Conservation (phyloP, 306 rosid genomes). For the Rosa lucieae region DNA sequence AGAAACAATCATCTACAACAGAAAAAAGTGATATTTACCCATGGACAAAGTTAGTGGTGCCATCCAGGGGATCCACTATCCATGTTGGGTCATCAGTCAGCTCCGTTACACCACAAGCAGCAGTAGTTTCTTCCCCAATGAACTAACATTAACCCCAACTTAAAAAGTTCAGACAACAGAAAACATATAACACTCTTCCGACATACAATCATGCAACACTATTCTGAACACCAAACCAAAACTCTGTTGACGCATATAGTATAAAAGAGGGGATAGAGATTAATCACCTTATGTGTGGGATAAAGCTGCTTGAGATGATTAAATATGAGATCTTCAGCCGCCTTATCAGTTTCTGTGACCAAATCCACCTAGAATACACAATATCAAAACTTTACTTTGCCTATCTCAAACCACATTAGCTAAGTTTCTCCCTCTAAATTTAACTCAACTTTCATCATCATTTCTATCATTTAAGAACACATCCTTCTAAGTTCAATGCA, state of each 20-base stretch:
- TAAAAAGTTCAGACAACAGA: conserved; percentile 9
- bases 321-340: conserved; percentile 87
- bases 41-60: conserved; percentile 96
- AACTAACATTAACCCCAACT: conserved; percentile 48
- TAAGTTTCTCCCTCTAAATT: not conserved
- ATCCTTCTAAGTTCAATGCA: not conserved
- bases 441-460: not conserved
- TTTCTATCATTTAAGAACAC: not conserved
- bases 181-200: not conserved
- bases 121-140: conserved; percentile 97
- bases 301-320: conserved; percentile 72
- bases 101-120: conserved; percentile 79
- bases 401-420: not conserved
- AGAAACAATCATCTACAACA: conserved; percentile 21
- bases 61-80: conserved; percentile 98
- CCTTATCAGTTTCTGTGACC: conserved; percentile 99
- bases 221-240: conserved; percentile 7
- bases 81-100: conserved; percentile 95
- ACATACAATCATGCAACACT: not conserved
- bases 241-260: conserved; percentile 6
- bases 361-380: conserved; percentile 76
- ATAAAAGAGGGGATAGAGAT: conserved; percentile 13
- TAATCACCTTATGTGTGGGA: conserved; percentile 80
- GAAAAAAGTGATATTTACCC: conserved; percentile 55
- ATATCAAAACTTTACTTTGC: not conserved